Percentiles rank a stretch among this genome's conserved stretches.
Conservation (phyloP, 2,329 filamentous ascomycete genomes). For the Cladophialophora carrionii region DNA sequence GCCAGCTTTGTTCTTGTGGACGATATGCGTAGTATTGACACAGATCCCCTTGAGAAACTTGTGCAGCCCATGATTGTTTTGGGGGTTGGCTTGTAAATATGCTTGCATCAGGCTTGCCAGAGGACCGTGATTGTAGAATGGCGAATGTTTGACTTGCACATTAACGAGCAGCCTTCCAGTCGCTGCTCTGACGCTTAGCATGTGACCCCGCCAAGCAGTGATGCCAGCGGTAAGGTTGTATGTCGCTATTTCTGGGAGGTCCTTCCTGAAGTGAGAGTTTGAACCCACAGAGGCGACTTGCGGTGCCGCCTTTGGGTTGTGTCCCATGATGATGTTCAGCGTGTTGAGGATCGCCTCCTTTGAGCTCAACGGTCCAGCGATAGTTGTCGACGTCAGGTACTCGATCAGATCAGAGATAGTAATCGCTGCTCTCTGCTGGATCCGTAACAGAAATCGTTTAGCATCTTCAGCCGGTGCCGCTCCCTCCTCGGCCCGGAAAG, state of each 20-base stretch:
- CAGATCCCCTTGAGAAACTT: slow-evolving; percentile 3
- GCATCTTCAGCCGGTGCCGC: neutral
- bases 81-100: neutral
- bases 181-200: slow-evolving; percentile 5
- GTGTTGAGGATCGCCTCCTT: slow-evolving; percentile 5
- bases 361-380: neutral
- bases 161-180: slow-evolving; percentile 9
- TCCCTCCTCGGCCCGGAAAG: neutral
- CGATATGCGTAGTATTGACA: slow-evolving; percentile 4
- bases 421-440: no score
- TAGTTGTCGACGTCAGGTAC: neutral
- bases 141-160: slow-evolving; percentile 7
- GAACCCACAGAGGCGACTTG: slow-evolving; percentile 1
- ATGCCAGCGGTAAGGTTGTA: neutral
- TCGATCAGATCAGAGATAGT: neutral
- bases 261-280: slow-evolving; percentile 4
- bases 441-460: no score
- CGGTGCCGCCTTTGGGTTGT: slow-evolving; percentile 6
- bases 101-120: slow-evolving; percentile 1
- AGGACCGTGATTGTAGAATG: slow-evolving; percentile 2
- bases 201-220: slow-evolving; percentile 1
- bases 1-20: neutral
- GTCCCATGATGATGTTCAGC: slow-evolving; percentile 13
- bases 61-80: neutral
- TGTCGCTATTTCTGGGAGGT: neutral